Evolutionary conservation across 495 filamentous ascomycete genomes (phyloP).

Genomic region (Lophium mytilinum): DNA sequence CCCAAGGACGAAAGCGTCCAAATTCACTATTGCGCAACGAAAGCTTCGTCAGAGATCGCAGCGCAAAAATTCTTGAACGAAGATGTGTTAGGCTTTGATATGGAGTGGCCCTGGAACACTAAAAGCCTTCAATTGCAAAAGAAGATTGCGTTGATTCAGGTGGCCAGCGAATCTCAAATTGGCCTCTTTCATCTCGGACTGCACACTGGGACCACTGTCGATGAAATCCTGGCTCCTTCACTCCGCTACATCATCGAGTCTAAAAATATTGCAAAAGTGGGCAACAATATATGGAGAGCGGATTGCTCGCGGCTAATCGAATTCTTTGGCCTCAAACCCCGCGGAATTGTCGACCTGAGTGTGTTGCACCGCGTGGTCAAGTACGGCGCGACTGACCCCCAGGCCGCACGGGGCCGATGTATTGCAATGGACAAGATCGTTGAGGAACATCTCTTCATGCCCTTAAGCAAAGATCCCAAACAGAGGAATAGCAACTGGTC

Average conservation of each 20-base stretch:
- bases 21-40: slow-evolving; percentile 69
- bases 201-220: slow-evolving; percentile 24
- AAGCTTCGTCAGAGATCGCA: slow-evolving; percentile 53
- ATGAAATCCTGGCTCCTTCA: slow-evolving; percentile 58
- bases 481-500: slow-evolving; percentile 71
- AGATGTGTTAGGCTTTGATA: slow-evolving; percentile 46
- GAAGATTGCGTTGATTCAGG: slow-evolving; percentile 72
- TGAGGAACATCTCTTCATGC: slow-evolving; percentile 63
- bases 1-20: slow-evolving; percentile 42
- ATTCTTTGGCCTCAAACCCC: slow-evolving; percentile 53
- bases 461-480: slow-evolving; percentile 60
- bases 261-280: slow-evolving; percentile 61
- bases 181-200: slow-evolving; percentile 70
- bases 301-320: slow-evolving; percentile 64
- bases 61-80: slow-evolving; percentile 20
- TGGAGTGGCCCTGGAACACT: slow-evolving; percentile 61
- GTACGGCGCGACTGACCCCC: slow-evolving; percentile 42
- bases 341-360: slow-evolving; percentile 68
- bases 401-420: slow-evolving; percentile 53
- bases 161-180: slow-evolving; percentile 72
- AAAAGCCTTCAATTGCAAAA: slow-evolving; percentile 34
- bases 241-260: slow-evolving; percentile 66
- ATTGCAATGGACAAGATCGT: slow-evolving; percentile 62
- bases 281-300: slow-evolving; percentile 57
- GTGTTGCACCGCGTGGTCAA: slow-evolving; percentile 70